These are phyloP conservation scores for Parsonsia alboflavescens DNA, from an alignment of 257 asterid species.

Conservation along the genomic window DNA sequence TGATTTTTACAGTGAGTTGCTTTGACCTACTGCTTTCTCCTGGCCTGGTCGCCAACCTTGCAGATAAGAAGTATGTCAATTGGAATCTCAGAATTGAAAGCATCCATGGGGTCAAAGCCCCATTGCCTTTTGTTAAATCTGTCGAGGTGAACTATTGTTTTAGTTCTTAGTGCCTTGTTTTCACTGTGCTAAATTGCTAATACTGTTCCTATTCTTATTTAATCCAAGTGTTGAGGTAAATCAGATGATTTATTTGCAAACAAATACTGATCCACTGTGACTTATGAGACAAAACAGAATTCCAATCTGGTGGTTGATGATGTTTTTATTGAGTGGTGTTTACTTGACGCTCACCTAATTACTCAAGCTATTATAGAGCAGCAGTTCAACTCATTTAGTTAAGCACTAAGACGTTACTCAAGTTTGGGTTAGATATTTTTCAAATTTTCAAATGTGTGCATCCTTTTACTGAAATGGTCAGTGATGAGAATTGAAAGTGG, in stretches of 20 bases:
- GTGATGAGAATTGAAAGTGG: not conserved
- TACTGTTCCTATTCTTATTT: not conserved
- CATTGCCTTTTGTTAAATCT: conserved; percentile 74
- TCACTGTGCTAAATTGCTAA: not conserved
- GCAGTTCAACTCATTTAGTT: not conserved
- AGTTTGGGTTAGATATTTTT: not conserved
- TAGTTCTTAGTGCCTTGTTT: not conserved
- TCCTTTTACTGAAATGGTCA: not conserved
- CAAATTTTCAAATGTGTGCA: not conserved
- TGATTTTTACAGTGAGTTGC: conserved; percentile 4
- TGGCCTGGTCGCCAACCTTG: conserved; percentile 15
- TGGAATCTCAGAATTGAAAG: conserved; percentile 84
- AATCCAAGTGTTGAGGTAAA: not conserved
- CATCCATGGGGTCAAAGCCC: conserved; percentile 86
- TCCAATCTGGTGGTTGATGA: not conserved
- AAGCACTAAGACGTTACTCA: not conserved
- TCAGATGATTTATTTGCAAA: not conserved
- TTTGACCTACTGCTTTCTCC: conserved; percentile 22
- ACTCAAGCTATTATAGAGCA: not conserved
- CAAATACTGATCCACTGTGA: not conserved
- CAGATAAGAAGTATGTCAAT: conserved; percentile 80
- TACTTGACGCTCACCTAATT: not conserved
- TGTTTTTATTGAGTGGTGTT: not conserved
- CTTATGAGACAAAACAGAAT: not conserved
- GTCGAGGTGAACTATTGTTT: conserved; percentile 48